Base-by-base conservation (phyloP, 164 flowering plant species). In the Platanus orientalis region DNA sequence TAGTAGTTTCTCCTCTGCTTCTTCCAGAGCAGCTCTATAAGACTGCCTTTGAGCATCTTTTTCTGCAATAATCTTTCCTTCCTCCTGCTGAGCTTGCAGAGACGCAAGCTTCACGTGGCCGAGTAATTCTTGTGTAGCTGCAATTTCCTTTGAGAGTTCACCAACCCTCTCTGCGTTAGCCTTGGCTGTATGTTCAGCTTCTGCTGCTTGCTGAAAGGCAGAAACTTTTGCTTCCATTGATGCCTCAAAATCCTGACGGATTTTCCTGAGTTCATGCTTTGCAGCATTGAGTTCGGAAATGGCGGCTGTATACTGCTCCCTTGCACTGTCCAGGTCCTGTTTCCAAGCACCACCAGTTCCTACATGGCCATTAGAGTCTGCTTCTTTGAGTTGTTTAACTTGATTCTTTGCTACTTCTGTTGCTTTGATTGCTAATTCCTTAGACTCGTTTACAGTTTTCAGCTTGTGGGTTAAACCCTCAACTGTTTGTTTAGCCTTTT, bases 91-190 rank as follows among this genome's bases (percentile, higher is more conserved):
- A 11, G 90, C 84, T 74, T 78, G 74, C 52, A 60, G 21, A 36
- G 76, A 69, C 42, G 90, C 98, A 69, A 76, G 80, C 78, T 84
- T 84, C 67, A 86, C 80, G 57, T 78, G 83, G 64, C 71, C 78
- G 26, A 86, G 70, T 29, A 89, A 76, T 60, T 83, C 89, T 64
- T 79, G 80, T 26, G 78, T 63, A 60, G 72, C 63, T n/a, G 82
- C 64, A 52, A 87, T 88, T 71, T 89, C 96, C 65, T 76, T 84
- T 0, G 89, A 80, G 48, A 94, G 80, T 62, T 84, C 92, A 66
- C 34, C 30, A 45, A 76, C 73, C 72, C 73, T 81, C 67, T 80
- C 92, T 71, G 60, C 58, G 65, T 88, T 83, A 54, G 68, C 79
- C 67, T 80, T 79, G 24, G 79, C 71, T 57, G 74, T 75, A 36